Evolutionary conservation across 2,329 filamentous ascomycete species (phyloP).

Genomic region (Lomentospora prolificans): DNA sequence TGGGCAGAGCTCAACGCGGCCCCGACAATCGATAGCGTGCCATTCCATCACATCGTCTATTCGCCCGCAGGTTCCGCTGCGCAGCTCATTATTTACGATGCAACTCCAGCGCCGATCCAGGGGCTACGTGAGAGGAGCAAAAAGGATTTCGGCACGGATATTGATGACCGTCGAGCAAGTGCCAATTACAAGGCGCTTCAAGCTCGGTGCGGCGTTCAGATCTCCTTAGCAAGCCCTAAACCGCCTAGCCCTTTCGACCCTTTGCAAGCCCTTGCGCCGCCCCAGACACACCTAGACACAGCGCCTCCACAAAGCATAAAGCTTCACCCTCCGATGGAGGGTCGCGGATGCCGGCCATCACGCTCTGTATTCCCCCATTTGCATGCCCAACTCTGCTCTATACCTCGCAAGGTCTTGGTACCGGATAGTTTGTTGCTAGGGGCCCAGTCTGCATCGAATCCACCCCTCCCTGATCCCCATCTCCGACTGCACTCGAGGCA

Average conservation of each 20-base stretch:
- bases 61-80: neutral
- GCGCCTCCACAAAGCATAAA: neutral
- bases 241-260: neutral
- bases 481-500: neutral
- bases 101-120: neutral
- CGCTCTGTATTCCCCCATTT: neutral
- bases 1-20: neutral
- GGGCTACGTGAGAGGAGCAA: neutral
- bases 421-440: neutral
- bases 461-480: slow-evolving; percentile 8
- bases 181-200: neutral
- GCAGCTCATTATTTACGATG: neutral
- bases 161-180: neutral
- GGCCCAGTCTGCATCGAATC: neutral
- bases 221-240: neutral
- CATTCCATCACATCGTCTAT: neutral
- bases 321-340: slow-evolving; percentile 4
- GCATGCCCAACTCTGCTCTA: neutral
- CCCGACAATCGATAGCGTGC: neutral
- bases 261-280: slow-evolving; percentile 1
- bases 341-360: slow-evolving; percentile 7
- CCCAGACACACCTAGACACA: neutral
- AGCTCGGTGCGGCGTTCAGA: neutral
- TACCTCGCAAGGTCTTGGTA: neutral
- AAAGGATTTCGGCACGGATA: neutral